phyloP scores from a whole-genome alignment of 2,329 filamentous ascomycete species.

The Aschersonia sp. region DNA sequence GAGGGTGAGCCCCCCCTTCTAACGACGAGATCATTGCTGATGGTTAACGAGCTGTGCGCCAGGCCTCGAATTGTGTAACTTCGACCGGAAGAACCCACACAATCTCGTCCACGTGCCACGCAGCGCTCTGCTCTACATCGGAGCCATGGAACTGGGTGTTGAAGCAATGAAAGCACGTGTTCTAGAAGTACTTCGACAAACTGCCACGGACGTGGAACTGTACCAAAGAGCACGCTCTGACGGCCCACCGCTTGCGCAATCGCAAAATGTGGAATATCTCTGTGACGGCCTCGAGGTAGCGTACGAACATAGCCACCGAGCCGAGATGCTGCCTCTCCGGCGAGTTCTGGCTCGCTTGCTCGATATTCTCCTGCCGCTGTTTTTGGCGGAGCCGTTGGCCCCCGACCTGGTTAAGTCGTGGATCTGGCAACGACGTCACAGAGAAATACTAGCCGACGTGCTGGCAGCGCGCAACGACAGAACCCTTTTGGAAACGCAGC shows the following conservation, averaged over 20 bases:
- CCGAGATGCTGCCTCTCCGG: slow-evolving; percentile 16
- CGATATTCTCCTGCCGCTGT: slow-evolving; percentile 10
- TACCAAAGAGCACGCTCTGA: slow-evolving; percentile 7
- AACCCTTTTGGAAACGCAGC: too few relatives aligned
- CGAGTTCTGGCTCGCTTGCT: slow-evolving; percentile 16
- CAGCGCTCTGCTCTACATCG: slow-evolving; percentile 17
- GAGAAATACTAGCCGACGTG: slow-evolving; percentile 9
- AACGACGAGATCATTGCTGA: too few relatives aligned
- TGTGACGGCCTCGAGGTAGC: slow-evolving; percentile 15
- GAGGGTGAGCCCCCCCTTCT: slow-evolving; percentile 12
- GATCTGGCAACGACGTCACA: slow-evolving; percentile 11
- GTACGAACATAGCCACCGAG: slow-evolving; percentile 8
- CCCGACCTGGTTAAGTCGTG: slow-evolving; percentile 10
- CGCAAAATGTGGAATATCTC: slow-evolving; percentile 12
- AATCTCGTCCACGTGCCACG: slow-evolving; percentile 15
- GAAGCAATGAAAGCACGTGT: slow-evolving; percentile 13
- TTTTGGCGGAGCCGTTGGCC: slow-evolving; percentile 12
- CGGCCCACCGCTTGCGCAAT: slow-evolving; percentile 6
- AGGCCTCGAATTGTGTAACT: slow-evolving; percentile 10
- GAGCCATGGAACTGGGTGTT: slow-evolving; percentile 15
- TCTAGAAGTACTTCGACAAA: slow-evolving; percentile 12
- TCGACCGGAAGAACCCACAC: slow-evolving; percentile 9
- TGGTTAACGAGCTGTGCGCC: background rate
- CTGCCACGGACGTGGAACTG: slow-evolving; percentile 9
- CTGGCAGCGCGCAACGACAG: background rate